phyloP scores from a whole-genome alignment of 1,139 yeast species.

The Geotrichum siamense region DNA sequence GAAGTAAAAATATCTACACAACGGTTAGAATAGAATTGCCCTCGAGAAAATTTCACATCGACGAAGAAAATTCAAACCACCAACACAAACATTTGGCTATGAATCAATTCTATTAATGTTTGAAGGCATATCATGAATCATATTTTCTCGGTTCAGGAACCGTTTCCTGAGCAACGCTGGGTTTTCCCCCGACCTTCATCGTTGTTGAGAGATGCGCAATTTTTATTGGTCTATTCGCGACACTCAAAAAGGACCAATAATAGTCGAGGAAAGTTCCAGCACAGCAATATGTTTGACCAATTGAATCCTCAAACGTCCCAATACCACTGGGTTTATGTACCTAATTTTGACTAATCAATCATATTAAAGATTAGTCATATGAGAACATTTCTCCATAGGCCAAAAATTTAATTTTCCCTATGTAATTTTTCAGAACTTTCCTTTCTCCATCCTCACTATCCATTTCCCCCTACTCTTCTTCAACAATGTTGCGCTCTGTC shows the following conservation, averaged over 20 bases:
- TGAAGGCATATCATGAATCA: neutral
- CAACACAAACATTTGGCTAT: neutral
- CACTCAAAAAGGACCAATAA: slow-evolving; percentile 2
- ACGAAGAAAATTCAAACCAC: neutral
- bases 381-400: neutral
- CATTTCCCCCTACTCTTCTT: neutral
- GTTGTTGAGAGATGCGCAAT: too few relatives aligned
- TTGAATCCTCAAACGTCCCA: slow-evolving; percentile 2
- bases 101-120: neutral
- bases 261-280: neutral
- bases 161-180: too few relatives aligned
- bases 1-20: too few relatives aligned
- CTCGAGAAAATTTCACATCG: too few relatives aligned
- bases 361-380: neutral
- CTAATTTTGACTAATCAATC: neutral
- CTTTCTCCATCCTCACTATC: slow-evolving; percentile 4
- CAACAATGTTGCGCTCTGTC: slow-evolving; percentile 38
- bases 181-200: too few relatives aligned
- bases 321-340: neutral
- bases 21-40: too few relatives aligned
- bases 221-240: slow-evolving; percentile 2
- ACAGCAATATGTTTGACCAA: neutral
- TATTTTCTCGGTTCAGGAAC: neutral
- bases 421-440: too few relatives aligned
- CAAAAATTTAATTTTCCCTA: too few relatives aligned